Conservation (phyloP, 306 rosid genomes). For the Corylus heterophylla region DNA sequence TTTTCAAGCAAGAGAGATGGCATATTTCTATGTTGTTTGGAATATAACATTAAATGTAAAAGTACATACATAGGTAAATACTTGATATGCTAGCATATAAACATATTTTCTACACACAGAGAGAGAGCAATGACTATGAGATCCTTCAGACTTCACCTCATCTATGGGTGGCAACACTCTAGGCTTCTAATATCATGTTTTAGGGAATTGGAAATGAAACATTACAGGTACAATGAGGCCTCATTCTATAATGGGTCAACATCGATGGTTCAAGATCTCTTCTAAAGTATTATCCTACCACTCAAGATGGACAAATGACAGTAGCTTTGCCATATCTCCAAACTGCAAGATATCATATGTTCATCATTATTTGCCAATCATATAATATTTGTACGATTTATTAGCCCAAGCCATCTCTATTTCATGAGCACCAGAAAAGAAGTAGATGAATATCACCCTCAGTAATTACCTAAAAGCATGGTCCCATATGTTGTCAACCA, state of each 20-base stretch:
- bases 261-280: neutral
- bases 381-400: neutral
- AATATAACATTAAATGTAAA: neutral
- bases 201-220: neutral
- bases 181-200: neutral
- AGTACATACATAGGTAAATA: neutral
- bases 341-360: neutral
- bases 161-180: neutral
- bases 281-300: neutral
- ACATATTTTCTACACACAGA: neutral
- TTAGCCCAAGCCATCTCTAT: neutral
- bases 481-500: constrained; percentile 96
- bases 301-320: neutral
- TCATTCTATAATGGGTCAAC: neutral
- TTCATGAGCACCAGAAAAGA: neutral
- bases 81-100: neutral
- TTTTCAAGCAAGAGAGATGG: neutral
- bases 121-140: neutral
- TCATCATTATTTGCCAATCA: neutral
- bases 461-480: constrained; percentile 82
- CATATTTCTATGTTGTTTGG: neutral
- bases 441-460: constrained; percentile 16
- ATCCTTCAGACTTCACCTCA: neutral
- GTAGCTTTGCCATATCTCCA: neutral
- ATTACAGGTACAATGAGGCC: neutral